phyloP scores from a whole-genome alignment of 2,329 filamentous ascomycete genomes.

The Ophiostoma fasciatum region DNA sequence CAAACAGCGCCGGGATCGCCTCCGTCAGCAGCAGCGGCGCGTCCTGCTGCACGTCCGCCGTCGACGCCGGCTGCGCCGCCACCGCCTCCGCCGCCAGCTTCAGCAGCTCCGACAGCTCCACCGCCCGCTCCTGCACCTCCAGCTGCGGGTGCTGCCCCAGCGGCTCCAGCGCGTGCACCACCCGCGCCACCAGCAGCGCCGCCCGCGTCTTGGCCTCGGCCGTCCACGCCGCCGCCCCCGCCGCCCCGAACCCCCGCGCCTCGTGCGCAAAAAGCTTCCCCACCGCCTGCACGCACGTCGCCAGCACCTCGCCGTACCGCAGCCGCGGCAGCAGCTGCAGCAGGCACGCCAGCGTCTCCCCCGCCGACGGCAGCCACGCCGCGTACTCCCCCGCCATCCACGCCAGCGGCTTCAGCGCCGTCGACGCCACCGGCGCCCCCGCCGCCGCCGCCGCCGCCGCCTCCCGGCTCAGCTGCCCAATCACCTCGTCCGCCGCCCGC shows the following conservation, averaged over 20 bases:
- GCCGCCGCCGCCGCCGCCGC: slow-evolving; percentile 22
- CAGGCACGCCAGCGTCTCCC: slow-evolving; percentile 58
- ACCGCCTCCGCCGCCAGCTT: slow-evolving; percentile 74
- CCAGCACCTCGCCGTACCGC: slow-evolving; percentile 50
- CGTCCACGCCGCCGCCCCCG: slow-evolving; percentile 41
- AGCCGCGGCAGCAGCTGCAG: slow-evolving; percentile 49
- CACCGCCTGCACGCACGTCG: slow-evolving; percentile 67
- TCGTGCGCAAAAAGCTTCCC: slow-evolving; percentile 72
- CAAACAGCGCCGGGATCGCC: slow-evolving; percentile 79
- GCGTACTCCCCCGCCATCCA: slow-evolving; percentile 89
- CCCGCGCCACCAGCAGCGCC: slow-evolving; percentile 63
- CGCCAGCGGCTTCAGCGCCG: slow-evolving; percentile 58
- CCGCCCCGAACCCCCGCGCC: slow-evolving; percentile 46
- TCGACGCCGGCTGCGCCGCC: slow-evolving; percentile 46
- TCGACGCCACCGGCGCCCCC: slow-evolving; percentile 42
- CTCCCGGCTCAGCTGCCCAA: slow-evolving; percentile 40
- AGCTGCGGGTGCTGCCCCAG: slow-evolving; percentile 70
- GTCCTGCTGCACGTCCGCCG: slow-evolving; percentile 41
- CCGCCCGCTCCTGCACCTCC: slow-evolving; percentile 87
- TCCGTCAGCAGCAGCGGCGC: slow-evolving; percentile 76
- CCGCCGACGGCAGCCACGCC: slow-evolving; percentile 51
- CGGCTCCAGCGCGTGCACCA: slow-evolving; percentile 69
- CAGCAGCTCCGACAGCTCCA: slow-evolving; percentile 82
- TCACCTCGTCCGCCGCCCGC: slow-evolving; percentile 64
- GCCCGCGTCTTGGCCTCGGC: slow-evolving; percentile 57